phyloP scores from a whole-genome alignment of 2,329 filamentous ascomycete genomes.

The Venturia carpophila region DNA sequence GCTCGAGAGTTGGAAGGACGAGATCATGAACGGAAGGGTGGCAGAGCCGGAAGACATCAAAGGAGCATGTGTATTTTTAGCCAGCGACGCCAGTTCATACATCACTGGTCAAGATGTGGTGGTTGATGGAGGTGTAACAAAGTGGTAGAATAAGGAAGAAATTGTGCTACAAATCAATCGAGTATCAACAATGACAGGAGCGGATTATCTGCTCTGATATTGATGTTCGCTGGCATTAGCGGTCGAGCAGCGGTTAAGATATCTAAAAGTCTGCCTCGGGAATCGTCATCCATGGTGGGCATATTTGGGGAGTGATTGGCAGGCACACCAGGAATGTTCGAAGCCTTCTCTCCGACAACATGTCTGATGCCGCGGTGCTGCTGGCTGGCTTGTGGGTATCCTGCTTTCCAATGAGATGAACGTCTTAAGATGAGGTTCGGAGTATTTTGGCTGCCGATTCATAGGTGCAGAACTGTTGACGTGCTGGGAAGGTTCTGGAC shows the following conservation, averaged over 20 bases:
- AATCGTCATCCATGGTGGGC: constrained; percentile 34
- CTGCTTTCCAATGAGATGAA: not conserved
- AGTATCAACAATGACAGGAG: constrained; percentile 44
- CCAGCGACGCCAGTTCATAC: constrained; percentile 58
- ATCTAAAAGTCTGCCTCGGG: constrained; percentile 39
- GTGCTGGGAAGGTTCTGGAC: not conserved
- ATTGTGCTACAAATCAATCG: constrained; percentile 22
- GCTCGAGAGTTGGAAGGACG: constrained; percentile 79
- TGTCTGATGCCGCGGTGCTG: not conserved
- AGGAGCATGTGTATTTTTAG: constrained; percentile 81
- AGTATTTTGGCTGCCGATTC: not conserved
- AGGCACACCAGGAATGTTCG: not conserved
- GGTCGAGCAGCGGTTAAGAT: constrained; percentile 45
- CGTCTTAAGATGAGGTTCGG: not conserved
- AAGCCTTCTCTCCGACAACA: not conserved
- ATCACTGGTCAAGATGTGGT: constrained; percentile 62
- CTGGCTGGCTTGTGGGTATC: not conserved
- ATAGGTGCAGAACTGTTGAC: not conserved
- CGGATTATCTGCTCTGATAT: constrained; percentile 43
- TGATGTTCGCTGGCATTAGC: constrained; percentile 40
- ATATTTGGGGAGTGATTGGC: not conserved
- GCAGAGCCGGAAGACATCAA: constrained; percentile 84
- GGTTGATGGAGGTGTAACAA: constrained; percentile 60
- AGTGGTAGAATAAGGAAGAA: not conserved
- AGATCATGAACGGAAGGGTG: constrained; percentile 92